These are phyloP conservation scores for Haplographium delicatum DNA, from an alignment of 495 filamentous ascomycete genomes.

Conservation along the genomic window DNA sequence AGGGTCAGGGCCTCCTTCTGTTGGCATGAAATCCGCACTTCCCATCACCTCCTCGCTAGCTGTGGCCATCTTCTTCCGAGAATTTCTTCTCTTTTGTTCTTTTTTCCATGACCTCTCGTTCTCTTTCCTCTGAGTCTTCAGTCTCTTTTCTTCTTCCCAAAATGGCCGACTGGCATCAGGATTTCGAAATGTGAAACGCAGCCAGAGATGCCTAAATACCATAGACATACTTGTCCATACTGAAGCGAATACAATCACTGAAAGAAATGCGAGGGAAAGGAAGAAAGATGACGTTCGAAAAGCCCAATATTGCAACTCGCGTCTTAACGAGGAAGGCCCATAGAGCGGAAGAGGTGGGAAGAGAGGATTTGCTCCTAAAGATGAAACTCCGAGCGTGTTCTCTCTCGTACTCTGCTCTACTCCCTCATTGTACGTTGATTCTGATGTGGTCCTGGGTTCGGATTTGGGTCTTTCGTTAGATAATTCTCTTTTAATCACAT, in stretches of 20 bases:
- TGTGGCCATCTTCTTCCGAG: conserved; percentile 29
- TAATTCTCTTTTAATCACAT: conserved; percentile 14
- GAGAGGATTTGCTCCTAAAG: conserved; percentile 68
- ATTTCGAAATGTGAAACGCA: conserved; percentile 47
- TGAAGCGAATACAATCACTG: conserved; percentile 68
- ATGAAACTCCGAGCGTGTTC: conserved; percentile 45
- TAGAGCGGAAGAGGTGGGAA: conserved; percentile 88
- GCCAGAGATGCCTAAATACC: conserved; percentile 39
- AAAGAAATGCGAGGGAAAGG: conserved; percentile 70
- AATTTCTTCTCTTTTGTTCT: conserved; percentile 28
- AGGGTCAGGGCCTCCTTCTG: conserved; percentile 75
- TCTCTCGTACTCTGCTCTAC: conserved; percentile 22
- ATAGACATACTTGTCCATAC: conserved; percentile 54
- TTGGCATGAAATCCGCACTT: conserved; percentile 56
- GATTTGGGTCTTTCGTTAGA: conserved; percentile 15
- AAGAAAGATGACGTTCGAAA: conserved; percentile 65
- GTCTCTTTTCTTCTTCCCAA: conserved; percentile 55
- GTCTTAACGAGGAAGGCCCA: conserved; percentile 60
- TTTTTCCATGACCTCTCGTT: conserved; percentile 58
- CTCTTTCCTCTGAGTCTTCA: conserved; percentile 46
- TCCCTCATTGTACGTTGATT: background rate
- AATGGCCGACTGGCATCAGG: conserved; percentile 60
- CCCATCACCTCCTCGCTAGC: conserved; percentile 34
- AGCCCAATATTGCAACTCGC: conserved; percentile 55
- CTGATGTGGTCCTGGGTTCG: background rate